Evolutionary conservation across 2,329 filamentous ascomycete genomes (phyloP), one percentile per base, ranked within the genome.

Genomic region (Sporothrix globosa): DNA sequence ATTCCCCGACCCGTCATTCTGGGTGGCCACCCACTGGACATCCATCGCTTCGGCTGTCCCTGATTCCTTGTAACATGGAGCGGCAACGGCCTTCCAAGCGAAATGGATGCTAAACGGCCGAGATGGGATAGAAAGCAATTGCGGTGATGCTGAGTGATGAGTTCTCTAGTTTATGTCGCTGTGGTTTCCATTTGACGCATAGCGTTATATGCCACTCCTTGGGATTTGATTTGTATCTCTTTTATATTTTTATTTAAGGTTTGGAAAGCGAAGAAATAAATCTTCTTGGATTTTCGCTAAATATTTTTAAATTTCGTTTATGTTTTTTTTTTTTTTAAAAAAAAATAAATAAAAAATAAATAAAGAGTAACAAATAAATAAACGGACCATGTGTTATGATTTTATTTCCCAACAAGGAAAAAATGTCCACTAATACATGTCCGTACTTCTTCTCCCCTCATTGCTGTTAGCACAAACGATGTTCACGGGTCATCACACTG

Each of bases 1-100:
- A 67, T 44, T 67, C 65, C 53, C 30, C 39, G 54, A 27, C 39
- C 52, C 67, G 24, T 54, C 68, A 73, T 74, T 13, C 75, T 75
- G 39, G 58, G 58, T 61, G 58, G 58, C 58, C 39, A 61, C 58
- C 44, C 17, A 44, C 58, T 44, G 56, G 56, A 34, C n/a, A 60
- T n/a, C 2, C 44, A 60, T n/a, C 41, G 39, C 4, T 34, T 11
- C 39, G 39, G 39, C n/a, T 61, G 58, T 61, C 39, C 13, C n/a
- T 61, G 58, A 17, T 46, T 21, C 13, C 58, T 19, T 44, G 39
- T 17, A 4, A 27, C 9, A n/a, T 27, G n/a, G 21, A 46, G 39
- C 13, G 41, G 58, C 4, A 46, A 44, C 58, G 58, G n/a, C 19
- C 9, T 61, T 46, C 39, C 58, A 46, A 61, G 39, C 58, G 39